Percentiles rank a stretch among this genome's conserved stretches.
phyloP scores from a whole-genome alignment of 208 protist genomes.

The Crithidia acanthocephali region DNA sequence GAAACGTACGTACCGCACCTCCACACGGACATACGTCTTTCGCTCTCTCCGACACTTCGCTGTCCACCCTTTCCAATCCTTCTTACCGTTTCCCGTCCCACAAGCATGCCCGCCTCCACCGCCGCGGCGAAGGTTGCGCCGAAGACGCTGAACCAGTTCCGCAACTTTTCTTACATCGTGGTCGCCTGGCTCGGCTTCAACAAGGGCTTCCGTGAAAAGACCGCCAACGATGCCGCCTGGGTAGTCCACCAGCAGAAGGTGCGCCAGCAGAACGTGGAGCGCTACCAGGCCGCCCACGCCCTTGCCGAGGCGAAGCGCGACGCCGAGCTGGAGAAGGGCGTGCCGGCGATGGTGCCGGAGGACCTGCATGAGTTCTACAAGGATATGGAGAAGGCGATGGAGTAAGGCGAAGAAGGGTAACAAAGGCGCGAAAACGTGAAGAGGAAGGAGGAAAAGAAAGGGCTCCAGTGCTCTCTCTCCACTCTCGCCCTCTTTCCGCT shows the following conservation, averaged over 20 bases:
- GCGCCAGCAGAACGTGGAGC: slow-evolving; percentile 67
- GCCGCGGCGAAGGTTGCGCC: slow-evolving; percentile 77
- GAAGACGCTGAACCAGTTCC: slow-evolving; percentile 89
- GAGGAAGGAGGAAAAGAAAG: too few relatives aligned
- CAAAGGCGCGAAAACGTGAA: neutral
- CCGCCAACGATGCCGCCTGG: slow-evolving; percentile 84
- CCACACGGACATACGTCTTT: neutral
- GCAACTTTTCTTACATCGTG: slow-evolving; percentile 86
- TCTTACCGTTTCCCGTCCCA: neutral
- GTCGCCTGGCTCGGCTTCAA: slow-evolving; percentile 80
- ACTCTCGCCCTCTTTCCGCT: neutral
- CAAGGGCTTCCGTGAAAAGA: slow-evolving; percentile 80
- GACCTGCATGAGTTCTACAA: slow-evolving; percentile 78
- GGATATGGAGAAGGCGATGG: slow-evolving; percentile 62
- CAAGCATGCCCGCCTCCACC: slow-evolving; percentile 32
- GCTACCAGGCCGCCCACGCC: slow-evolving; percentile 56
- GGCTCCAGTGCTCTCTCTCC: neutral
- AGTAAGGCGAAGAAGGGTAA: slow-evolving; percentile 25
- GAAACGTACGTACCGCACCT: neutral
- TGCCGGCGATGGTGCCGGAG: slow-evolving; percentile 63
- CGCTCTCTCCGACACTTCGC: neutral
- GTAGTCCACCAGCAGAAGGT: slow-evolving; percentile 65
- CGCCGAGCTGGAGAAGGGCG: slow-evolving; percentile 23
- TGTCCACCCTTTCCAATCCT: neutral
- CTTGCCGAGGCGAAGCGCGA: slow-evolving; percentile 33